These are phyloP conservation scores for Dryas drummondii DNA, from an alignment of 306 rosid genomes.

Conservation along the genomic window DNA sequence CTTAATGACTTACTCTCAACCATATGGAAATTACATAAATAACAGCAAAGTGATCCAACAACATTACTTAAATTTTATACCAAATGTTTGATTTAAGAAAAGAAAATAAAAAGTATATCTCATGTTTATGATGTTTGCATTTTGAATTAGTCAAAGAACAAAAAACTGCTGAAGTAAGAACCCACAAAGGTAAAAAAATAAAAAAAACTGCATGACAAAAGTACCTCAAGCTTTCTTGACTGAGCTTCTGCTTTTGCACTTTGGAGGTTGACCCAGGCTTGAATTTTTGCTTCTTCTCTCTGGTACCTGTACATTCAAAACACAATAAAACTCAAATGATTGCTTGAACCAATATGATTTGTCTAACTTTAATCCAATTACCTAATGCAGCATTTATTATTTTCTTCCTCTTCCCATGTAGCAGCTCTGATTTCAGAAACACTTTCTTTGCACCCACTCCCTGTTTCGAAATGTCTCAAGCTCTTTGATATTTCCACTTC, in stretches of 20 bases:
- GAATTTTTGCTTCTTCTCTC: conserved; percentile 95
- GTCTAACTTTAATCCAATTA: conserved; percentile 28
- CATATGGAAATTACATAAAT: neutral
- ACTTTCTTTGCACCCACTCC: conserved; percentile 47
- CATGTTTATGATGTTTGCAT: neutral
- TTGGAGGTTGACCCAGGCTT: conserved; percentile 96
- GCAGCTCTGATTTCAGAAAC: conserved; percentile 67
- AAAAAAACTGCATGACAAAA: neutral
- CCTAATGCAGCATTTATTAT: conserved; percentile 80
- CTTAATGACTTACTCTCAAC: neutral
- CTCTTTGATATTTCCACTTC: conserved; percentile 94
- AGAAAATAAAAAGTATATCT: neutral
- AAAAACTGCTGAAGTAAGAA: neutral
- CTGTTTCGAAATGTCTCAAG: conserved; percentile 69
- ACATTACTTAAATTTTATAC: neutral
- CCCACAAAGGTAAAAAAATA: neutral
- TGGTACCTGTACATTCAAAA: conserved; percentile 59
- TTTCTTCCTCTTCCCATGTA: conserved; percentile 89
- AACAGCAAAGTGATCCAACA: neutral
- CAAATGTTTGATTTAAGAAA: neutral
- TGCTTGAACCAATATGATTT: conserved; percentile 6
- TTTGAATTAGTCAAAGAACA: neutral
- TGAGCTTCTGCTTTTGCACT: conserved; percentile 98
- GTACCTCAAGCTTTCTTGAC: conserved; percentile 96
- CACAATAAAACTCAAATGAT: neutral